Percentiles rank a stretch among this genome's conserved stretches.
Evolutionary conservation across 805 yeast species (phyloP).

Genomic region (Monosporozyma aerobia): DNA sequence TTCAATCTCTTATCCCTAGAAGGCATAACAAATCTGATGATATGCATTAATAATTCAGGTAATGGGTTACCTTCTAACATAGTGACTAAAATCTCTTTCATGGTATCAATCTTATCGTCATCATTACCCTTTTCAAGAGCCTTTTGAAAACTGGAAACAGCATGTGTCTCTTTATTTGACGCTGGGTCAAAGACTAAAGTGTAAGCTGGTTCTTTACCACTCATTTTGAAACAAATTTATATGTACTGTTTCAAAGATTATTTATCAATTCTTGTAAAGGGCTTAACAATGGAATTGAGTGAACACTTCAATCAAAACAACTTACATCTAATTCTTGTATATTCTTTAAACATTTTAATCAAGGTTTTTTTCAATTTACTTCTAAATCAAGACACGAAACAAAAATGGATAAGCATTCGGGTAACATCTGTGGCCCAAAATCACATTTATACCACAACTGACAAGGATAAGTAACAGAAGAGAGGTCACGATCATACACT

Average conservation of each 20-base stretch:
- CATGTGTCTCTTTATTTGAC: slow-evolving; percentile 47
- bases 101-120: slow-evolving; percentile 76
- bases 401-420: not conserved
- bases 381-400: slow-evolving; percentile 1
- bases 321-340: not conserved
- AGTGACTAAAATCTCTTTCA: slow-evolving; percentile 76
- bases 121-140: slow-evolving; percentile 84
- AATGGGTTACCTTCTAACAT: slow-evolving; percentile 89
- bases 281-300: not conserved
- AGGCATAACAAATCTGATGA: slow-evolving; percentile 96
- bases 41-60: slow-evolving; percentile 92
- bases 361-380: not conserved
- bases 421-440: not conserved
- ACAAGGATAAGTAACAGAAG: not conserved
- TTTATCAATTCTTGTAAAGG: not conserved
- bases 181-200: slow-evolving; percentile 74
- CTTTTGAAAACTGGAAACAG: slow-evolving; percentile 64
- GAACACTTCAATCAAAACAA: not conserved
- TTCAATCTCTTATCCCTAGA: slow-evolving; percentile 83
- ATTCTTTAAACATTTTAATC: not conserved
- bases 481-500: too few relatives aligned
- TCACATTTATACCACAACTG: not conserved
- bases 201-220: slow-evolving; percentile 41
- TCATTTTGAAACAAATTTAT: slow-evolving; percentile 1
- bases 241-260: not conserved